Conservation (phyloP, 2,329 filamentous ascomycete genomes). For the Colletotrichum sp. region DNA sequence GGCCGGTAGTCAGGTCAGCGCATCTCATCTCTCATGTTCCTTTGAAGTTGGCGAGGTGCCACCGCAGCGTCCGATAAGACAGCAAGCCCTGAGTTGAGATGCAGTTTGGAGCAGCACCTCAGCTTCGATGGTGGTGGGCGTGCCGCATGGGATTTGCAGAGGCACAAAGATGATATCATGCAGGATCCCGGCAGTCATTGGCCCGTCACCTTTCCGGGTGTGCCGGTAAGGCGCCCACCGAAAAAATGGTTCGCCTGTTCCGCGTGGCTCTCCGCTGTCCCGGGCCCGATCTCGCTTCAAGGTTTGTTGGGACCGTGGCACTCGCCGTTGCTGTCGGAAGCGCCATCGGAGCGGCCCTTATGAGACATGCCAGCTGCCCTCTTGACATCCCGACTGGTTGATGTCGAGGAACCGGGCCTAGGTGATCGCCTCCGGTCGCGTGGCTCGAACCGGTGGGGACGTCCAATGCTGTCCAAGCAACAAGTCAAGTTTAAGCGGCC, state of each 20-base stretch:
- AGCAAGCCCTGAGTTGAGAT: background rate
- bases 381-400: background rate
- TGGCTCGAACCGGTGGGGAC: conserved; percentile 4
- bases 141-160: background rate
- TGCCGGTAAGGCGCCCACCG: conserved; percentile 9
- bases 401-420: background rate
- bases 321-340: background rate
- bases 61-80: background rate
- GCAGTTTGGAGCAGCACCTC: background rate
- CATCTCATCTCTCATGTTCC: background rate
- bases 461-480: background rate
- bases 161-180: conserved; percentile 2
- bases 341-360: background rate
- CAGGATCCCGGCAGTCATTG: background rate
- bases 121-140: background rate
- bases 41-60: background rate
- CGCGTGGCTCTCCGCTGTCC: background rate
- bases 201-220: background rate
- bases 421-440: background rate
- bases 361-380: background rate
- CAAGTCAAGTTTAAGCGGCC: background rate
- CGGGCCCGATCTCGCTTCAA: background rate
- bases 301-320: background rate
- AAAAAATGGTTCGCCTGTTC: background rate
- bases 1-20: background rate